phyloP scores from a whole-genome alignment of 768 basidiomycete genomes.

The Suillus placidus region DNA sequence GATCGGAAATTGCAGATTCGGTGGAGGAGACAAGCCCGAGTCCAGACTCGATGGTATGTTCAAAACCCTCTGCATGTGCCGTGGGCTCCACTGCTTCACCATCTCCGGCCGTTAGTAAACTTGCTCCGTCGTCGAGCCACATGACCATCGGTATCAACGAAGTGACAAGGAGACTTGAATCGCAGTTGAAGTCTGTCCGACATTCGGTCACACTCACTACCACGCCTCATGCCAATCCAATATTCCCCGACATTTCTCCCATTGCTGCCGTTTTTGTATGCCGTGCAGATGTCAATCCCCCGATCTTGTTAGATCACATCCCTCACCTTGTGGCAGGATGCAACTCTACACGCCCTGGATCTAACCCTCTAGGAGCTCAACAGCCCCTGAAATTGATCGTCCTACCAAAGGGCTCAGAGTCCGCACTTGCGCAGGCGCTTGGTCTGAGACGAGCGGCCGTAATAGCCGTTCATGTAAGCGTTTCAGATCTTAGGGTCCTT shows the following conservation, averaged over 20 bases:
- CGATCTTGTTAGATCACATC: slow-evolving; percentile 70
- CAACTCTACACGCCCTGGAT: slow-evolving; percentile 49
- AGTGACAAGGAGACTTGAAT: slow-evolving; percentile 71
- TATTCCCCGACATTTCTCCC: slow-evolving; percentile 12
- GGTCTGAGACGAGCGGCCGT: slow-evolving; percentile 67
- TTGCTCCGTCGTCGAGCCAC: slow-evolving; percentile 39
- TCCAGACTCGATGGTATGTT: background rate
- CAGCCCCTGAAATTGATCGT: slow-evolving; percentile 58
- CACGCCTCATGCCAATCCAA: background rate
- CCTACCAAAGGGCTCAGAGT: slow-evolving; percentile 71
- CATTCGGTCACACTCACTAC: slow-evolving; percentile 9
- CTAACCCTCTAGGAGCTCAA: slow-evolving; percentile 19
- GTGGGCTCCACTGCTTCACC: background rate
- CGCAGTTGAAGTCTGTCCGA: slow-evolving; percentile 38
- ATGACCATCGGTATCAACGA: slow-evolving; percentile 68
- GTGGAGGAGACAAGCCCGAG: background rate
- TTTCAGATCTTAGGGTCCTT: background rate
- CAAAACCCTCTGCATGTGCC: background rate
- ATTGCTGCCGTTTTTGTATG: slow-evolving; percentile 64
- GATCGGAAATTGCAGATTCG: background rate
- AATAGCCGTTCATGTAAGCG: slow-evolving; percentile 60
- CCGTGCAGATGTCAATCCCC: slow-evolving; percentile 73
- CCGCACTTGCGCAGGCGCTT: slow-evolving; percentile 56
- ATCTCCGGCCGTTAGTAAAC: background rate
- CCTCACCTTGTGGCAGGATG: slow-evolving; percentile 77